These are phyloP conservation scores for Didymella pinodella DNA, from an alignment of 2,329 filamentous ascomycete species.

Conservation along the genomic window DNA sequence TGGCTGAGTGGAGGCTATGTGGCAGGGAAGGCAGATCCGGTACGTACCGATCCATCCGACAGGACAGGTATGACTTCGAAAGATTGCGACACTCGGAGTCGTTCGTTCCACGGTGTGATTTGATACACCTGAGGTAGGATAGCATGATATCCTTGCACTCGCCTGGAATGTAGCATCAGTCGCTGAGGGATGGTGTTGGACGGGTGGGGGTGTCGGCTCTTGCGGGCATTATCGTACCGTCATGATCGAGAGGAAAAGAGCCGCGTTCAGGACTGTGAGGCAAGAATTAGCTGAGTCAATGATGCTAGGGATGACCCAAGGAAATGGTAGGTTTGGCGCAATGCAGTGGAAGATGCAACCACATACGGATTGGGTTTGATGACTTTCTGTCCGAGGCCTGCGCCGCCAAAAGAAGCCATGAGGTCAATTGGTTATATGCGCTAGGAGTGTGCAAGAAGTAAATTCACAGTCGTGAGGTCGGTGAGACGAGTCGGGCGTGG, in stretches of 20 bases:
- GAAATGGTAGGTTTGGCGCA: slow-evolving; percentile 13
- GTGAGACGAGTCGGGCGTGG: neutral
- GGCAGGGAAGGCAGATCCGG: slow-evolving; percentile 26
- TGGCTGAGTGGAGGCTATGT: slow-evolving; percentile 19
- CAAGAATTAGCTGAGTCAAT: slow-evolving; percentile 19
- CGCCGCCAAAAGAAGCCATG: slow-evolving; percentile 66
- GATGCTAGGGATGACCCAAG: slow-evolving; percentile 10
- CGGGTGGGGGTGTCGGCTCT: slow-evolving; percentile 5
- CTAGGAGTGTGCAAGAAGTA: neutral
- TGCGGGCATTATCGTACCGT: slow-evolving; percentile 62
- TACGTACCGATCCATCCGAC: slow-evolving; percentile 91
- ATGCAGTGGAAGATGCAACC: slow-evolving; percentile 16
- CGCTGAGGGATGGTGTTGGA: neutral
- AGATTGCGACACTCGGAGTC: slow-evolving; percentile 83
- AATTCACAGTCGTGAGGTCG: neutral
- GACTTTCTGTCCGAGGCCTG: slow-evolving; percentile 69
- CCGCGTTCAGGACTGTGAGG: slow-evolving; percentile 81
- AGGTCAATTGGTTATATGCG: neutral
- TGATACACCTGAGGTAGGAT: slow-evolving; percentile 86
- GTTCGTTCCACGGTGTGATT: slow-evolving; percentile 82
- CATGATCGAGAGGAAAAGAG: slow-evolving; percentile 95
- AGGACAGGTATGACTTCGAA: slow-evolving; percentile 87
- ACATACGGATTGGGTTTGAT: slow-evolving; percentile 75
- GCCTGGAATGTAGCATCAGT: slow-evolving; percentile 61
- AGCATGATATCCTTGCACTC: slow-evolving; percentile 93